phyloP scores from a whole-genome alignment of 345 rosid genomes.

The Sonneratia caseolaris region DNA sequence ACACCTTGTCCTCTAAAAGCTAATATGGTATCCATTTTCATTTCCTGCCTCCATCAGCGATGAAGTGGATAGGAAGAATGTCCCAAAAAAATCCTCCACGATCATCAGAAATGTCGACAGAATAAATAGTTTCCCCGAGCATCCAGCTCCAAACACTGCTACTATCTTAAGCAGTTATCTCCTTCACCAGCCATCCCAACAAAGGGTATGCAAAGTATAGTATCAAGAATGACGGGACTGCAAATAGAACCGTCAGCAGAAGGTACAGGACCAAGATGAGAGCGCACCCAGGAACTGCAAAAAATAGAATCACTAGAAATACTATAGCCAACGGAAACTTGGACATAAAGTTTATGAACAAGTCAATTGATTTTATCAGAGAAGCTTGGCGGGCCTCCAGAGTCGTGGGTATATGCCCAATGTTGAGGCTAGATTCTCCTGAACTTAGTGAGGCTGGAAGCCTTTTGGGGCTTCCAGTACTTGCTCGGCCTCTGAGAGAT shows the following conservation, averaged over 20 bases:
- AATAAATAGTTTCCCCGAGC: background rate
- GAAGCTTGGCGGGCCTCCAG: conserved; percentile 15
- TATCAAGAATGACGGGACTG: conserved; percentile 33
- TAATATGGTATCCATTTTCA: too few relatives aligned
- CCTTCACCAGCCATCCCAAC: conserved; percentile 36
- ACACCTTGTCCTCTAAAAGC: too few relatives aligned
- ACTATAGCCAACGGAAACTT: conserved; percentile 32
- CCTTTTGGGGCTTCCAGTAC: conserved; percentile 10
- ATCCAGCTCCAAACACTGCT: background rate
- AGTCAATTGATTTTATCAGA: conserved; percentile 25
- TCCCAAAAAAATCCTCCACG: background rate
- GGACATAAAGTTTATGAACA: conserved; percentile 26
- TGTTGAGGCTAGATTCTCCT: background rate
- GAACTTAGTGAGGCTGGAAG: conserved; percentile 5
- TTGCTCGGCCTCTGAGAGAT: conserved; percentile 9
- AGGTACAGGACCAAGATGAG: conserved; percentile 28
- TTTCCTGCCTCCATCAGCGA: too few relatives aligned
- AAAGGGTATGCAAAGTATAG: conserved; percentile 30
- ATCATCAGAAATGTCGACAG: conserved; percentile 1
- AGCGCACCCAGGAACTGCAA: conserved; percentile 33
- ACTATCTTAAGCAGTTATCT: conserved; percentile 13
- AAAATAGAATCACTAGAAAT: conserved; percentile 30
- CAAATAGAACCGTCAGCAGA: conserved; percentile 31
- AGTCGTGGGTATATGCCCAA: conserved; percentile 3
- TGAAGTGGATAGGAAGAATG: too few relatives aligned